Evolutionary conservation across 169 alveolate species (phyloP).

Genomic region (Plasmodium relictum): DNA sequence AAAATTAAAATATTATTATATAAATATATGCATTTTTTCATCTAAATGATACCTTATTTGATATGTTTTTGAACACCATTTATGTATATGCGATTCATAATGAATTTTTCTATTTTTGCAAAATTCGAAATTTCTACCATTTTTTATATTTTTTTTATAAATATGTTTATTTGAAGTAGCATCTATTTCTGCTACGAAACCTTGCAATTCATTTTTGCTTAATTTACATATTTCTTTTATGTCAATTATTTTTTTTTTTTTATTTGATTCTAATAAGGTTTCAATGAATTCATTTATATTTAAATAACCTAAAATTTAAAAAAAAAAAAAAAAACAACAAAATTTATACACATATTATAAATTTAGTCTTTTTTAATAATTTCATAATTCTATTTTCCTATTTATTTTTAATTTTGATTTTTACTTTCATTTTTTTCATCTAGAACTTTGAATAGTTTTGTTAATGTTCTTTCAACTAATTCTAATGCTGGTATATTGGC

Average conservation of each 20-base stretch:
- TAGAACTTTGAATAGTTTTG: slow-evolving; percentile 70
- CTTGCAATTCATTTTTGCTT: slow-evolving; percentile 72
- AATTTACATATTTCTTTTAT: slow-evolving; percentile 75
- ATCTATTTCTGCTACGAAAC: slow-evolving; percentile 75
- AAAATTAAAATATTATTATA: too few relatives aligned
- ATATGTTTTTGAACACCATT: slow-evolving; percentile 77
- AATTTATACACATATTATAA: background rate
- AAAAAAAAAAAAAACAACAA: background rate
- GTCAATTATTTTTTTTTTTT: slow-evolving; percentile 72
- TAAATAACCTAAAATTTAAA: slow-evolving; percentile 16
- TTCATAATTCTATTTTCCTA: background rate
- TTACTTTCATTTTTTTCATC: slow-evolving; percentile 77
- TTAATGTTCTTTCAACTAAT: slow-evolving; percentile 65
- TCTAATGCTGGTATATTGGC: slow-evolving; percentile 70
- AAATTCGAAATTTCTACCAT: slow-evolving; percentile 45
- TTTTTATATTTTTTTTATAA: slow-evolving; percentile 28
- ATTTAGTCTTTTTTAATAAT: background rate
- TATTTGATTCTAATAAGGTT: slow-evolving; percentile 60
- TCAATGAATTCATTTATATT: slow-evolving; percentile 73
- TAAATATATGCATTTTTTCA: too few relatives aligned
- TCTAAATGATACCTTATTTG: slow-evolving; percentile 61
- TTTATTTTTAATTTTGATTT: background rate
- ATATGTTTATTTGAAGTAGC: slow-evolving; percentile 19
- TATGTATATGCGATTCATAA: slow-evolving; percentile 74
- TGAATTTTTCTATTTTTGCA: slow-evolving; percentile 59